Evolutionary conservation across 495 filamentous ascomycete genomes (phyloP), one percentile per base, ranked within the genome.

Genomic region (Xylaria venustula): DNA sequence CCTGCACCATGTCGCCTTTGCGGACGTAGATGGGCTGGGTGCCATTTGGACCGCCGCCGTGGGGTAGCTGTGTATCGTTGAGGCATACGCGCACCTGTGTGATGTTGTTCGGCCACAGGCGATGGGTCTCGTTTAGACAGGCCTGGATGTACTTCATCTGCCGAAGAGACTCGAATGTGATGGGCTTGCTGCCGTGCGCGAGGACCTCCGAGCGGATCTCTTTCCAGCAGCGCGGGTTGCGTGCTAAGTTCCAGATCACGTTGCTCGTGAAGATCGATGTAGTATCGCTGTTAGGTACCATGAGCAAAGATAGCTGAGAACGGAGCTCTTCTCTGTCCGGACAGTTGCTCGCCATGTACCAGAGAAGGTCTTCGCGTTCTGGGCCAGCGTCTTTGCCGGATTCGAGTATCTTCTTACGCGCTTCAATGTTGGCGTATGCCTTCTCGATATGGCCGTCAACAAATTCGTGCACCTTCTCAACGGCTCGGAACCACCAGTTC

Each of bases 91-190:
- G 86, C 58, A 79, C 79, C 66, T 89, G 89, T 55, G 79, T 67
- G 7, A 87, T 86, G 0, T 90, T 85, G 2, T 85, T 79, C 2
- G 88, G 87, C 64, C 87, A 81, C 15, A 91, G 76, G 22, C 88
- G 86, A 58, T 90, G 81, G 0, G 83, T 36, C 50, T 75, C 72
- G 23, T 71, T 72, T 2, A 75, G 41, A 15, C 67, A 60, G 8
- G 54, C 59, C 2, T 51, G 60, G 1, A 76, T 49, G 48, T 71
- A 73, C 2, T 61, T 69, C 54, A 75, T 62, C 0, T 55, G 50
- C n/a, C 71, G 70, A 15, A 75, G 50, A 5, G 60, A 49, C 5
- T 62, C 64, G 52, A 9, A 41, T 49, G 17, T 62, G 42, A 48
- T 56, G 41, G 12, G 51, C 59, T 2, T 58, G 47, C 28, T 50